Percentiles rank a stretch among this genome's conserved stretches.
These are phyloP conservation scores for Aureobasidium sp. DNA, from an alignment of 2,329 filamentous ascomycete species.

Conservation along the genomic window DNA sequence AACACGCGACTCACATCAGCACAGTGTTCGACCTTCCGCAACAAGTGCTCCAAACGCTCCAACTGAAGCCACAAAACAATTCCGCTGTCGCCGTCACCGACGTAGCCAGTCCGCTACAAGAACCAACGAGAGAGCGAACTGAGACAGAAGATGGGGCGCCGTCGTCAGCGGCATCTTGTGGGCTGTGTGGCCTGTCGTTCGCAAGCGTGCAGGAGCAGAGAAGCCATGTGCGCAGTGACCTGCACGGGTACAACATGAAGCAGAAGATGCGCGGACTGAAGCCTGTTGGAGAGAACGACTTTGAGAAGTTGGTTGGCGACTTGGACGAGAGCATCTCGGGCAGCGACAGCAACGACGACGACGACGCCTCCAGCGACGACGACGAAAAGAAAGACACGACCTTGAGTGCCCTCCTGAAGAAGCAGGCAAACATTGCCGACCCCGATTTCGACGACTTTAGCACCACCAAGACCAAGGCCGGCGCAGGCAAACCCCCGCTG, in stretches of 20 bases:
- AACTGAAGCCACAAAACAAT: conserved; percentile 42
- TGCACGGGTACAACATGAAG: conserved; percentile 92
- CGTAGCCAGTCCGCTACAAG: conserved; percentile 2
- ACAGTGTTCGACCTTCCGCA: conserved; percentile 75
- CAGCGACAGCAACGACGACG: conserved; percentile 60
- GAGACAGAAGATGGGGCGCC: conserved; percentile 39
- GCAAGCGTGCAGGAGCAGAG: conserved; percentile 70
- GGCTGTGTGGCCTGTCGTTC: conserved; percentile 70
- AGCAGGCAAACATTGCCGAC: conserved; percentile 67
- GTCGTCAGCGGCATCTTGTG: conserved; percentile 65
- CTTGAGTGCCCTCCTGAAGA: conserved; percentile 70
- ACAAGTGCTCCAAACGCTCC: conserved; percentile 63
- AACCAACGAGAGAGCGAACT: conserved; percentile 22
- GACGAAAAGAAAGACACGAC: conserved; percentile 58
- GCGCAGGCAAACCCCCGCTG: conserved; percentile 63
- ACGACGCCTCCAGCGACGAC: conserved; percentile 59
- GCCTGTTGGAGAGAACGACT: conserved; percentile 71
- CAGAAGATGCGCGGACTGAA: conserved; percentile 71
- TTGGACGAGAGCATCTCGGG: conserved; percentile 90
- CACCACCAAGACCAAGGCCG: conserved; percentile 42
- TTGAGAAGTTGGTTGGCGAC: conserved; percentile 76
- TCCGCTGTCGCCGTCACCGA: conserved; percentile 6
- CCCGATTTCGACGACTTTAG: conserved; percentile 41
- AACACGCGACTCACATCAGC: conserved; percentile 14
- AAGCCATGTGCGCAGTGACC: conserved; percentile 78